These are phyloP conservation scores for Saccharomycopsis fodiens DNA, from an alignment of 805 yeast genomes.

Conservation along the genomic window DNA sequence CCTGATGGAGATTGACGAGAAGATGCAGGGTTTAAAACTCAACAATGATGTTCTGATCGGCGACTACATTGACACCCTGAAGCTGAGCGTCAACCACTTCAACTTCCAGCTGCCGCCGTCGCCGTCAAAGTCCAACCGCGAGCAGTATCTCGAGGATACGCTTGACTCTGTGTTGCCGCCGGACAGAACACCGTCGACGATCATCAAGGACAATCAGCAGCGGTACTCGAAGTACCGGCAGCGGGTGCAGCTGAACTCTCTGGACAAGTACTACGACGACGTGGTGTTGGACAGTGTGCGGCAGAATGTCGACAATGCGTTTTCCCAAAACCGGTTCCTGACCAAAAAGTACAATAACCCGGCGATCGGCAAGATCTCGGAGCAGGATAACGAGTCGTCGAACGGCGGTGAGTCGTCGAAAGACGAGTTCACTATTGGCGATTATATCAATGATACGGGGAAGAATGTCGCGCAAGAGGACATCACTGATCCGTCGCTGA, in stretches of 20 bases:
- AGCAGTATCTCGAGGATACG: slow-evolving; percentile 14
- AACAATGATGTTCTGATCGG: slow-evolving; percentile 7
- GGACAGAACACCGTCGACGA: slow-evolving; percentile 20
- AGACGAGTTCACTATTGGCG: slow-evolving; percentile 19
- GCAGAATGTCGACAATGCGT: slow-evolving; percentile 15
- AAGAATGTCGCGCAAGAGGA: slow-evolving; percentile 2
- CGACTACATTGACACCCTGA: slow-evolving; percentile 10
- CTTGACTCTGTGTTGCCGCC: slow-evolving; percentile 19
- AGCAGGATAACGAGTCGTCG: slow-evolving; percentile 7
- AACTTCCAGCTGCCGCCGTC: slow-evolving; percentile 1
- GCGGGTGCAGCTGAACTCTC: slow-evolving; percentile 4
- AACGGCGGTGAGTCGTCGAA: neutral
- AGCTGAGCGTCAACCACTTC: slow-evolving; percentile 8
- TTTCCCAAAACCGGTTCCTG: slow-evolving; percentile 1
- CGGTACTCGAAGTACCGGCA: slow-evolving; percentile 8
- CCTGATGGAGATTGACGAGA: slow-evolving; percentile 10
- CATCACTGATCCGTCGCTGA: slow-evolving; percentile 3
- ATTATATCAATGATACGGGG: slow-evolving; percentile 13
- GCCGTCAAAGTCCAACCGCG: slow-evolving; percentile 1
- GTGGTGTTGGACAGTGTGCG: slow-evolving; percentile 19
- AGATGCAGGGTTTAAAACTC: slow-evolving; percentile 11
- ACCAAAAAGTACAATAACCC: slow-evolving; percentile 1
- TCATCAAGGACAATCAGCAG: slow-evolving; percentile 17
- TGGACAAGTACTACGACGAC: slow-evolving; percentile 18
- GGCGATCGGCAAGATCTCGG: neutral